These are phyloP conservation scores for Detonula confervacea DNA, from an alignment of 352 stramenopile genomes.

Conservation along the genomic window DNA sequence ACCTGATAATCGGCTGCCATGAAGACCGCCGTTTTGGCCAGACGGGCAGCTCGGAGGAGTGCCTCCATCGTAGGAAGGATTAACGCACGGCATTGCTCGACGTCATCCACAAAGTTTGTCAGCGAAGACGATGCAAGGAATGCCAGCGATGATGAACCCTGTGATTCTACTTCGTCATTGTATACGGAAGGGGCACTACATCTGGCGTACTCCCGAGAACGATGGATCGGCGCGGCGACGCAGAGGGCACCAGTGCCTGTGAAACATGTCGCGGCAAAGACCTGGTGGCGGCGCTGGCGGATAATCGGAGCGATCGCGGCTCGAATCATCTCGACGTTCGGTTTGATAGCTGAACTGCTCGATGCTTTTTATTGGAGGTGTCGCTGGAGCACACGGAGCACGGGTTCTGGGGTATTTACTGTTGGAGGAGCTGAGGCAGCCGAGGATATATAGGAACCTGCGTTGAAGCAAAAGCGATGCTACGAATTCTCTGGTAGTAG, in stretches of 20 bases:
- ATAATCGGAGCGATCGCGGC: constrained; percentile 9
- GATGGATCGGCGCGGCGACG: neutral
- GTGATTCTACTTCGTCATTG: neutral
- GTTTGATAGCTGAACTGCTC: no score
- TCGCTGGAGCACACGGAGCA: no score
- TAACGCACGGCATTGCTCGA: constrained; percentile 36
- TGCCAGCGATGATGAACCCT: neutral
- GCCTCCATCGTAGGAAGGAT: constrained; percentile 73
- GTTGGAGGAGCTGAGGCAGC: no score
- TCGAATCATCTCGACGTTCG: constrained; percentile 25
- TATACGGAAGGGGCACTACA: neutral
- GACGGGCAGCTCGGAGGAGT: constrained; percentile 49
- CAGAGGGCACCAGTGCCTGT: constrained; percentile 3
- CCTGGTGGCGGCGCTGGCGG: neutral
- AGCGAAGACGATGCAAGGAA: neutral
- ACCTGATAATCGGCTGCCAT: constrained; percentile 77
- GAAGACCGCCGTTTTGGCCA: constrained; percentile 56
- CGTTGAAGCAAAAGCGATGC: no score
- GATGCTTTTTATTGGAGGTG: no score
- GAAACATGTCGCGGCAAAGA: constrained; percentile 2
- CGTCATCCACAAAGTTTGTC: neutral
- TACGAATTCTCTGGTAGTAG: no score
- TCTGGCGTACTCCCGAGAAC: neutral
- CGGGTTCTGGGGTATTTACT: no score
- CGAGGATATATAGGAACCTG: no score